Percentiles rank a stretch among this genome's conserved stretches.
phyloP scores from a whole-genome alignment of 73 alveolate species.

The Symbiodinium natans region DNA sequence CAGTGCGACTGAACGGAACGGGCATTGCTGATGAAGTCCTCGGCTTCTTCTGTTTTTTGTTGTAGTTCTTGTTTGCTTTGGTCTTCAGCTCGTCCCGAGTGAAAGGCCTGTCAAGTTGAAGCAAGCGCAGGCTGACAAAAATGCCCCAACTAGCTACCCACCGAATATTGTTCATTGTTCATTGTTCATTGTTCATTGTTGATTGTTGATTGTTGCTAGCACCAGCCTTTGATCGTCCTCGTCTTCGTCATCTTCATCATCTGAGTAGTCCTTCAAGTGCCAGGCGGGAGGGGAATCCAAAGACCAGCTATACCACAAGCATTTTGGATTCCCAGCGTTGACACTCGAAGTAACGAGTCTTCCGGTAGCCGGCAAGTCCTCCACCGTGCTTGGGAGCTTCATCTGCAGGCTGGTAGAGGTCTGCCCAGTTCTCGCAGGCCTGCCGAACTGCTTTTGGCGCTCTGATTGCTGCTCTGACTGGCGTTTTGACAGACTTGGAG shows the following conservation, averaged over 20 bases:
- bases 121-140: no score
- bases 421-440: constrained; percentile 85
- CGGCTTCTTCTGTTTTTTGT: constrained; percentile 80
- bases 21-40: no score
- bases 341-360: not conserved
- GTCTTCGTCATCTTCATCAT: constrained; percentile 85
- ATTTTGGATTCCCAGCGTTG: no score
- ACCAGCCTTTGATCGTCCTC: constrained; percentile 65
- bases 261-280: constrained; percentile 54
- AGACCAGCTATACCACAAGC: no score
- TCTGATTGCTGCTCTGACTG: not conserved
- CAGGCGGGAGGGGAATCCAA: not conserved
- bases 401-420: constrained; percentile 85
- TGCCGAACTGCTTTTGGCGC: not conserved
- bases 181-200: no score
- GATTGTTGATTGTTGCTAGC: not conserved
- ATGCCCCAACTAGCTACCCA: no score
- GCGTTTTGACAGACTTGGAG: not conserved
- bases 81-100: constrained; percentile 85
- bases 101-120: constrained; percentile 33
- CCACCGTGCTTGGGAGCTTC: constrained; percentile 85
- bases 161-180: no score
- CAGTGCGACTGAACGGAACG: no score
- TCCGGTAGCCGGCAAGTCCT: not conserved
- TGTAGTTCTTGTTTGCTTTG: constrained; percentile 56